Evolutionary conservation across 2,329 filamentous ascomycete genomes (phyloP).

Genomic region (Aureobasidium sp.): DNA sequence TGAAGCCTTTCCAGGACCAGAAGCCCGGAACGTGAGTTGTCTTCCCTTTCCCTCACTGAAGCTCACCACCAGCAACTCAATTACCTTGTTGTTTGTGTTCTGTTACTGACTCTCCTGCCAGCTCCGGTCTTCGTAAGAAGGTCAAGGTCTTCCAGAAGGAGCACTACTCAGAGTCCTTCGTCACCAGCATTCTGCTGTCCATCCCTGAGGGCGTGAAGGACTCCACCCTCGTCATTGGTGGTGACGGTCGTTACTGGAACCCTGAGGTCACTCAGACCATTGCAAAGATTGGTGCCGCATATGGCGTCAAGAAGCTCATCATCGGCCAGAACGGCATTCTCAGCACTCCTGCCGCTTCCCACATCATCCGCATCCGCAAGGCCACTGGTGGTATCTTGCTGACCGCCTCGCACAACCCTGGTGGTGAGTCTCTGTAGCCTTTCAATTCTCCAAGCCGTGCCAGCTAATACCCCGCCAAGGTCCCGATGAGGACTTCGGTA

Average conservation of each 20-base stretch:
- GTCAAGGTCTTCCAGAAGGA: constrained; percentile 94
- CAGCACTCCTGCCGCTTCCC: constrained; percentile 91
- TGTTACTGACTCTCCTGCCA: constrained; percentile 33
- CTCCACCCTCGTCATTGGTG: constrained; percentile 89
- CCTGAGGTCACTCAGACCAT: constrained; percentile 94
- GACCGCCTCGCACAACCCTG: constrained; percentile 96
- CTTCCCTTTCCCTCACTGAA: background rate
- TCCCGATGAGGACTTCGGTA: constrained; percentile 91
- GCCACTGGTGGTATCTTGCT: constrained; percentile 94
- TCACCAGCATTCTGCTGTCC: constrained; percentile 87
- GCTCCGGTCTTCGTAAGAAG: constrained; percentile 97
- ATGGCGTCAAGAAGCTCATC: constrained; percentile 97
- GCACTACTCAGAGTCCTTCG: constrained; percentile 93
- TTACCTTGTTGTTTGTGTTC: background rate
- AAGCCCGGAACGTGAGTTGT: constrained; percentile 93
- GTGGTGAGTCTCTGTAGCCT: constrained; percentile 55
- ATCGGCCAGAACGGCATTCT: constrained; percentile 95
- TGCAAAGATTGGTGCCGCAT: constrained; percentile 92
- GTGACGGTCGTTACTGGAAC: constrained; percentile 96
- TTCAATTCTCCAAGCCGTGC: background rate
- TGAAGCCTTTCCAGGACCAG: constrained; percentile 87
- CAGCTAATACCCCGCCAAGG: constrained; percentile 44
- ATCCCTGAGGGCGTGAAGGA: constrained; percentile 90
- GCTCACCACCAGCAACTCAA: background rate
- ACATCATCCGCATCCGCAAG: constrained; percentile 89